Base-by-base conservation (phyloP, 2,329 filamentous ascomycete species). In the Alternaria infectoria region DNA sequence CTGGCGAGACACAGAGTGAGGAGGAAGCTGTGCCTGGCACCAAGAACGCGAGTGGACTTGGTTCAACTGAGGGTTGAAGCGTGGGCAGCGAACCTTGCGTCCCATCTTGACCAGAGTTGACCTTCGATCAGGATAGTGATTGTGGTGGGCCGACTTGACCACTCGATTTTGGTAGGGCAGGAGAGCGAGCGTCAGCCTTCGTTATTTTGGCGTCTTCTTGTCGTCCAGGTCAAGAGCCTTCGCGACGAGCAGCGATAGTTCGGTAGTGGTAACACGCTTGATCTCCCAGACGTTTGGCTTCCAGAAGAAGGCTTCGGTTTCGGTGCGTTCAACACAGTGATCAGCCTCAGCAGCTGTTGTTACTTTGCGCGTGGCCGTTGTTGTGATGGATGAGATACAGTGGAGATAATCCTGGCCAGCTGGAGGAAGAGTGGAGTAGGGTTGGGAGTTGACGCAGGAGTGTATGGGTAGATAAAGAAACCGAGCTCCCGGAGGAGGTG, bases 1-100 rank as follows among this genome's bases (percentile, higher is more conserved):
- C 77, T 97, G 93, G 91, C 87, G 88, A 57, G 63, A 57, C 21
- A 49, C 13, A 32, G 54, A 40, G 8, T 67, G 62, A 70, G 40
- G 7, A 15, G 7, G 15, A 25, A 40, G 21, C 2, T 13, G 25
- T 26, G 15, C 4, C 8, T 28, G 12, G 19, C 12, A 28, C 44
- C 12, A 21, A 15, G 45, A 56, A 30, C 13, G 11, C n/a, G 8
- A 11, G 23, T 25, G 17, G 23, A 43, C 7, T 12, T 12, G 23
- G n/a, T n/a, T 15, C 12, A 11, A 13, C 30, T 4, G 15, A 49
- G 19, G 17, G 12, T n/a, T 57, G 26, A 62, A 44, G 32, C 32
- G 15, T 59, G 36, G 23, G n/a, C 25, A 25, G 23, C 59, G 28
- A 70, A 71, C 4, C 52, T 61, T 28, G 66, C 46, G n/a, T 74